Conservation (phyloP, 2,329 filamentous ascomycete genomes). For the Thelonectria olida region DNA sequence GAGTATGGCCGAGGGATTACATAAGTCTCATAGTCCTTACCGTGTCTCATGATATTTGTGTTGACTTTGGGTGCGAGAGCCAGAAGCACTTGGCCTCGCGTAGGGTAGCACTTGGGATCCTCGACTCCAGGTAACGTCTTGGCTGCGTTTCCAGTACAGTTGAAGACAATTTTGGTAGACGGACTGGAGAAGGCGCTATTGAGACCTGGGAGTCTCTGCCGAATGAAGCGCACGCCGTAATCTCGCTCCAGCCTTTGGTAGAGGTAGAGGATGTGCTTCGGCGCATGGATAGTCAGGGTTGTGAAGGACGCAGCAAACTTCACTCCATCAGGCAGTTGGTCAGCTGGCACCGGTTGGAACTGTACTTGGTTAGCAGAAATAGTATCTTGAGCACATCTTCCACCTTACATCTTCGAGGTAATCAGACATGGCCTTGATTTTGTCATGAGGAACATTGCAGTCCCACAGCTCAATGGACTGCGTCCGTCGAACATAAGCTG, state of each 20-base stretch:
- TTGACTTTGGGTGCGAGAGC: constrained; percentile 44
- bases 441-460: constrained; percentile 47
- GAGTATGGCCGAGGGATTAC: constrained; percentile 50
- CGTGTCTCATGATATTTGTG: constrained; percentile 51
- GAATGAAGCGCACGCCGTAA: constrained; percentile 45
- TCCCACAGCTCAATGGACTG: constrained; percentile 54
- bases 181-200: constrained; percentile 38
- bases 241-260: constrained; percentile 35
- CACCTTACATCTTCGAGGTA: constrained; percentile 51
- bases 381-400: no score
- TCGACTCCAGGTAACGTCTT: constrained; percentile 46
- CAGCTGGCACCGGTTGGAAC: constrained; percentile 42
- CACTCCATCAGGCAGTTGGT: constrained; percentile 44
- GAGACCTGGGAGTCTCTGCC: constrained; percentile 41
- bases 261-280: constrained; percentile 48
- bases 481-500: constrained; percentile 49
- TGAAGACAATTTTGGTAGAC: constrained; percentile 44
- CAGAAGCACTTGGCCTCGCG: constrained; percentile 51
- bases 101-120: constrained; percentile 52
- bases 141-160: constrained; percentile 49
- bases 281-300: constrained; percentile 49
- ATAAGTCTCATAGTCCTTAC: constrained; percentile 51
- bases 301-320: constrained; percentile 48
- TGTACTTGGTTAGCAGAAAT: constrained; percentile 17
- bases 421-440: constrained; percentile 51